phyloP scores from a whole-genome alignment of 495 filamentous ascomycete species.

The Barbatosphaeria neglecta region DNA sequence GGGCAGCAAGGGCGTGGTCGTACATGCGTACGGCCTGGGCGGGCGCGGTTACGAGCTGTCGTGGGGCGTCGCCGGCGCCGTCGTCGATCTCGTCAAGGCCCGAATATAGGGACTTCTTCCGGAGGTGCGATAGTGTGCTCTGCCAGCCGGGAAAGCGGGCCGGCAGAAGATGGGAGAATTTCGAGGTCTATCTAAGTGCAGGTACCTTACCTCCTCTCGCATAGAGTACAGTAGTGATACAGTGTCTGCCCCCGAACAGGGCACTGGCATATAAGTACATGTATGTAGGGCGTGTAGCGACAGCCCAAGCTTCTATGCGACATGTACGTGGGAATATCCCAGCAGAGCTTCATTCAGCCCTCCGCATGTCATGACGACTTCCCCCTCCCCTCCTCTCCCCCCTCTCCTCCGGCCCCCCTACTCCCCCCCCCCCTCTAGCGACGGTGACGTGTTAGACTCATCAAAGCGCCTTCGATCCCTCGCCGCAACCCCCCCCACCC shows the following conservation, averaged over 20 bases:
- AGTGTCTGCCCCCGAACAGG: neutral
- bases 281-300: too few relatives aligned
- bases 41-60: conserved; percentile 46
- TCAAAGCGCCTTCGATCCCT: conserved; percentile 4
- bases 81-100: conserved; percentile 16
- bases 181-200: conserved; percentile 2
- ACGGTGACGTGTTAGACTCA: too few relatives aligned
- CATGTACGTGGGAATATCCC: neutral
- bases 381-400: neutral
- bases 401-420: conserved; percentile 4
- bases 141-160: conserved; percentile 1
- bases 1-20: conserved; percentile 18
- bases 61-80: conserved; percentile 34
- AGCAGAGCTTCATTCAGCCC: neutral
- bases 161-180: conserved; percentile 3
- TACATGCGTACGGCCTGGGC: conserved; percentile 55
- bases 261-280: neutral
- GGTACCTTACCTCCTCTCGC: neutral
- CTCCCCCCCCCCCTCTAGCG: conserved; percentile 5
- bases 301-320: neutral
- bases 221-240: neutral
- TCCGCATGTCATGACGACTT: neutral
- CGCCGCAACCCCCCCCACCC: conserved; percentile 22
- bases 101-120: too few relatives aligned
- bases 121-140: neutral